phyloP scores from a whole-genome alignment of 2,329 filamentous ascomycete species.

The Trichoderma cornu-damae region DNA sequence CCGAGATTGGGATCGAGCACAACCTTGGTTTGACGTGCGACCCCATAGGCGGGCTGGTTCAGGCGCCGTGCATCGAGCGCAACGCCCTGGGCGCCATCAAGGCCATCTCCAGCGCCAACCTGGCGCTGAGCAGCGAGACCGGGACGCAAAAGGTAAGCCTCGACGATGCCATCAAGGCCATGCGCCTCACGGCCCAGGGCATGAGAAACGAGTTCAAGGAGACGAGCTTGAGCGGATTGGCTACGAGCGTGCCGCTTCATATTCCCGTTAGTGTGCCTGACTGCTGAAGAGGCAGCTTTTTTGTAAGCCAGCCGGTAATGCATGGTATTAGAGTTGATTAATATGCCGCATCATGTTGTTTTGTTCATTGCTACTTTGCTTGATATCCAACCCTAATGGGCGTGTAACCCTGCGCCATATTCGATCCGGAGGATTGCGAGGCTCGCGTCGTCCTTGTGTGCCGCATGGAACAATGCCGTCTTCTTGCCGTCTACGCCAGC shows the following conservation, averaged over 20 bases:
- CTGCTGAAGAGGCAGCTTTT: background rate
- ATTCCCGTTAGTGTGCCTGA: constrained; percentile 15
- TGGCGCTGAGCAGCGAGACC: constrained; percentile 8
- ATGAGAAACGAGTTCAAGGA: constrained; percentile 16
- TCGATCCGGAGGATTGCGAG: constrained; percentile 33
- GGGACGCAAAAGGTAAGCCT: constrained; percentile 14
- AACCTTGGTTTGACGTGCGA: constrained; percentile 11
- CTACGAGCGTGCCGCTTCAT: constrained; percentile 5
- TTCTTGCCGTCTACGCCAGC: constrained; percentile 30
- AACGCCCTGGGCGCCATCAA: constrained; percentile 13
- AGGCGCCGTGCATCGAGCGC: constrained; percentile 14
- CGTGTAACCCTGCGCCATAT: constrained; percentile 32
- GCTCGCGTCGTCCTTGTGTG: constrained; percentile 28
- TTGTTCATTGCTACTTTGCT: too few relatives aligned
- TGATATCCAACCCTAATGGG: too few relatives aligned
- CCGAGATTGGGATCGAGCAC: constrained; percentile 8
- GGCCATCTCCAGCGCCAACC: constrained; percentile 9
- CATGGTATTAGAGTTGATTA: too few relatives aligned
- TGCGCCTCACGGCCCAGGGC: constrained; percentile 6
- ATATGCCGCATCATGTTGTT: too few relatives aligned
- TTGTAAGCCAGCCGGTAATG: too few relatives aligned
- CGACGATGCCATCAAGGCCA: constrained; percentile 8
- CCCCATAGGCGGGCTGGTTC: constrained; percentile 2
- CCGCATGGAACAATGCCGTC: constrained; percentile 31
- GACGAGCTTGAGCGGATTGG: constrained; percentile 12